Percentiles rank a stretch among this genome's conserved stretches.
These are phyloP conservation scores for Coemansia sp. DNA, from an alignment of 192 early-diverging fungal species.

Conservation along the genomic window DNA sequence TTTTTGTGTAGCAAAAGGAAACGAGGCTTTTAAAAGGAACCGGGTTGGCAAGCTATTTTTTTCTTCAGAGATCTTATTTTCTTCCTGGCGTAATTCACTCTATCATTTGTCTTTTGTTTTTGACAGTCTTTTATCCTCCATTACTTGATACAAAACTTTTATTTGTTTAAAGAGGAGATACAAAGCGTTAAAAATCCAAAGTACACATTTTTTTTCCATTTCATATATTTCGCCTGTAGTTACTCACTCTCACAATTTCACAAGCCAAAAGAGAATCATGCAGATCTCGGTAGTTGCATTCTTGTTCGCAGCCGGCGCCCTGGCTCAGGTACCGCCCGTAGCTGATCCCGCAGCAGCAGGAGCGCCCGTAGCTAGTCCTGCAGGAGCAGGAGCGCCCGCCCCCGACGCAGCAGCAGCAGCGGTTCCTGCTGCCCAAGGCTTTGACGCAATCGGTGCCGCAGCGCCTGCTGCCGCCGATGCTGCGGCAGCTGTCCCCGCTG, in stretches of 20 bases:
- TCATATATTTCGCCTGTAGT: not conserved
- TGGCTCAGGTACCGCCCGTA: constrained; percentile 20
- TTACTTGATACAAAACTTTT: not conserved
- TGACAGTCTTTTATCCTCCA: too few species aligned
- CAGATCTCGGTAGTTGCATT: constrained; percentile 24
- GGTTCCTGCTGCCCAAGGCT: not conserved
- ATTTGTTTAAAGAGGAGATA: not conserved
- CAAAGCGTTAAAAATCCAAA: not conserved
- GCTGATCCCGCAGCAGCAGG: not conserved
- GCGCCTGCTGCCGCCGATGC: not conserved
- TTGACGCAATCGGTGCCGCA: not conserved
- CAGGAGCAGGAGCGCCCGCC: not conserved
- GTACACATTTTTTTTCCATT: not conserved
- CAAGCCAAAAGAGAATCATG: constrained; percentile 7
- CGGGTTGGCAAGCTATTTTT: too few species aligned
- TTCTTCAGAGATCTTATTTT: not conserved
- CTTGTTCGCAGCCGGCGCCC: constrained; percentile 20
- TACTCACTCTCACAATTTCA: not conserved
- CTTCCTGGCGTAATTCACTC: not conserved
- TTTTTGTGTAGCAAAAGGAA: too few species aligned
- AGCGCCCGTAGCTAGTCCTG: not conserved
- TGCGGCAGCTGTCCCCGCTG: not conserved
- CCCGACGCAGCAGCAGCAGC: too few species aligned
- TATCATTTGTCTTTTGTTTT: not conserved
- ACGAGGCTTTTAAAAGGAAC: not conserved